phyloP scores from a whole-genome alignment of 768 basidiomycete genomes.

The Lactarius hatsudake region DNA sequence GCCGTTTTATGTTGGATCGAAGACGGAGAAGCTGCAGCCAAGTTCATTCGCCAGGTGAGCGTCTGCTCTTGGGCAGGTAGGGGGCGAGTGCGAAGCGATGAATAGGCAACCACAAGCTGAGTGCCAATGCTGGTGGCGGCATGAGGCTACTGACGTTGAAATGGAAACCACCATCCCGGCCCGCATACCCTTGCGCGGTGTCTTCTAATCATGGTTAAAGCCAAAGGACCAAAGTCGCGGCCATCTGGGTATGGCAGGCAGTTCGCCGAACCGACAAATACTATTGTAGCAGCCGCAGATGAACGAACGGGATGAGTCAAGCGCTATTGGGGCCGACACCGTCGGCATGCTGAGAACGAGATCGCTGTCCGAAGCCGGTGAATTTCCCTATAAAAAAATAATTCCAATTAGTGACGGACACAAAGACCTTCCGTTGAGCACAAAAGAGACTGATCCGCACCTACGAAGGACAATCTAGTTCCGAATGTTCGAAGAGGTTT shows the following conservation, averaged over 20 bases:
- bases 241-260: background rate
- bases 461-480: background rate
- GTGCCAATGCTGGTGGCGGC: background rate
- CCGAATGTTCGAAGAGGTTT: background rate
- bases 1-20: conserved; percentile 6
- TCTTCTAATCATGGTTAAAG: background rate
- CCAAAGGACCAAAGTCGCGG: background rate
- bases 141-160: background rate
- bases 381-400: background rate
- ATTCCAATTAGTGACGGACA: background rate
- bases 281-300: background rate
- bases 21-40: background rate
- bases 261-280: background rate
- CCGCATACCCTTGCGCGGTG: background rate
- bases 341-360: background rate
- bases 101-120: background rate
- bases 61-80: conserved; percentile 4
- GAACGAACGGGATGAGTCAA: conserved; percentile 9
- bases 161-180: background rate
- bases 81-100: background rate
- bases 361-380: background rate
- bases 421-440: no score
- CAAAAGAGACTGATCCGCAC: background rate
- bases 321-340: background rate
- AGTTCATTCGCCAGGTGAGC: background rate